Base-by-base conservation (phyloP, 1,284 basidiomycete species). In the Peniophora sp. region DNA sequence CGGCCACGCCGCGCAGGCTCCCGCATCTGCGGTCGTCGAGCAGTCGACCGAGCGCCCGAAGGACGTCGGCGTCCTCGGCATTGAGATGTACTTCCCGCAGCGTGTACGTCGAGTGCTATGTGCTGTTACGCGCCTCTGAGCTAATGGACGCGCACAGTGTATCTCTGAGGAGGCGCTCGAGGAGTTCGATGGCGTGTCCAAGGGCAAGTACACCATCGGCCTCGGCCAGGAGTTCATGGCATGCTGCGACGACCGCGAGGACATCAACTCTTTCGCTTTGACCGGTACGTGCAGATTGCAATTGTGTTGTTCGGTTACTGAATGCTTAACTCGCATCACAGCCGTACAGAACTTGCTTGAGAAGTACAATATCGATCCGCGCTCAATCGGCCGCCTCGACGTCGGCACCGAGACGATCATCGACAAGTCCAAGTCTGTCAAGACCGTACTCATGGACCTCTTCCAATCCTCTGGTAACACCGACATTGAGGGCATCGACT, bases 341-440 rank as follows among this genome's bases (percentile, higher is more conserved):
- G 92, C 85, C 61, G 91, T 94, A 58, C 80, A 83, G 54, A 86
- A 86, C 57, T 84, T 99, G 39, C 78, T 99, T 58, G 81, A 92
- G 65, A 98, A 97, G 71, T 97, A 89, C 81, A 86, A 94, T 74
- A 82, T 99, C 63, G 94, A 98, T 77, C 95, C 96, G 56, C 87
- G 82, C 64, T 92, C 90, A 52, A 96, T 99, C 66, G 96, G 96
- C 54, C 93, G 96, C 59, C 83, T 99, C 54, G 96, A 99, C 59
- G 94, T 99, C 59, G 96, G 96, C 53, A 99, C 97, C 27, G 97
- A 99, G 72, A 98, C 97, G 50, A 92, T 99, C 72, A 97, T 99
- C 62, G 96, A 99, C 83, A 99, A 99, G 77, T 96, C 94, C 56
- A 99, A 99, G 74, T 92, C 96, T 24, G 94, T 95, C 71, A 99